These are phyloP conservation scores for Candida corydali DNA, from an alignment of 805 yeast genomes.

Conservation along the genomic window DNA sequence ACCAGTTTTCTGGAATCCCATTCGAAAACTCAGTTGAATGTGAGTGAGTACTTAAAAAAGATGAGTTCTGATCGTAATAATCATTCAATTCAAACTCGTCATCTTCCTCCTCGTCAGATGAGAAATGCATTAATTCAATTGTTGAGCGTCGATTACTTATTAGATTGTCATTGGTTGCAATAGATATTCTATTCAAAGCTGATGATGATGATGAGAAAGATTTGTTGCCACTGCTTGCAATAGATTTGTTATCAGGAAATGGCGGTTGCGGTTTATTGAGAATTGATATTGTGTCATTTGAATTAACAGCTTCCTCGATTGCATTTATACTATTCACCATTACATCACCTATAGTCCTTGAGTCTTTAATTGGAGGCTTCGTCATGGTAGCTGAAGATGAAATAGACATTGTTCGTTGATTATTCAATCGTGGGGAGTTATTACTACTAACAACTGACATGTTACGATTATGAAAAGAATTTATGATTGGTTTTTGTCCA, in stretches of 20 bases:
- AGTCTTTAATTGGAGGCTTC: conserved; percentile 12
- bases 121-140: conserved; percentile 44
- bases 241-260: conserved; percentile 19
- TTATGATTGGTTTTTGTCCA: too few relatives aligned
- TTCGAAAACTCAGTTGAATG: conserved; percentile 4
- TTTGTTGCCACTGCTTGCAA: conserved; percentile 10
- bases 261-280: conserved; percentile 20
- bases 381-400: conserved; percentile 11
- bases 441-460: conserved; percentile 13
- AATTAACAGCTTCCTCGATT: conserved; percentile 44
- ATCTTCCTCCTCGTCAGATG: conserved; percentile 37
- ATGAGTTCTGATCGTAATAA: conserved; percentile 7
- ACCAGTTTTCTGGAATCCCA: conserved; percentile 69
- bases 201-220: too few relatives aligned
- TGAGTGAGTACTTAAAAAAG: neutral
- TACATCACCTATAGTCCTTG: conserved; percentile 61
- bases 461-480: too few relatives aligned
- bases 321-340: conserved; percentile 52
- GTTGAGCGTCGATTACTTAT: conserved; percentile 36
- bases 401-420: conserved; percentile 18
- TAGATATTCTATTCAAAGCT: conserved; percentile 8
- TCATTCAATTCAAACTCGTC: conserved; percentile 16
- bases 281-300: conserved; percentile 22
- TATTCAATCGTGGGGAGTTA: conserved; percentile 9
- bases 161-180: conserved; percentile 13